Evolutionary conservation across 108 stramenopile genomes (phyloP), one percentile per base, ranked within the genome.

Genomic region (Heterococcus sp.): DNA sequence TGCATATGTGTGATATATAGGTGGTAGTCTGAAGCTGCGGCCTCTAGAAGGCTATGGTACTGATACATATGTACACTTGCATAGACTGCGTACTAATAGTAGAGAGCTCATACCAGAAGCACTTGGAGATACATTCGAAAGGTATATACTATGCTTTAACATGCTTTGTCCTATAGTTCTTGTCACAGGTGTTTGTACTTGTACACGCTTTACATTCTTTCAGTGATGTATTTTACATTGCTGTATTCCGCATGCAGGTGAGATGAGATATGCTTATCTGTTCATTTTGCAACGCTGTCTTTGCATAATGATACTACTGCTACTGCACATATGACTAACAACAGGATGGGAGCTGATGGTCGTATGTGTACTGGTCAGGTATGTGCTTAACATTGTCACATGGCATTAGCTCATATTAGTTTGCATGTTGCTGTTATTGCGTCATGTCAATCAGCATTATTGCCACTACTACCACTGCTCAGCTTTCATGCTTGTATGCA

Each of bases 11-110:
- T n/a, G n/a, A n/a, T n/a, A n/a, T n/a, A n/a, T n/a, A n/a, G n/a
- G n/a, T n/a, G 86, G n/a, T n/a, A n/a, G n/a, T n/a, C n/a, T n/a
- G n/a, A n/a, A n/a, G n/a, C n/a, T n/a, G n/a, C n/a, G 84, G 35
- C 84, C 86, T 35, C 85, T 87, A 85, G 86, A 87, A 66, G 86
- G 86, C 0, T 87, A 87, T 69, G 86, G 86, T 28, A 87, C 86
- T 30, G 86, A 87, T 66, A 80, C 84, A 29, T 87, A 85, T 66
- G 36, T 87, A 29, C 84, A 87, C 64, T 31, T 87, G 71, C 85
- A 81, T 66, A 65, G 79, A 65, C 36, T 81, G 65, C 72, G 46
- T 38, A 73, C 79, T 3, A 81, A 81, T 39, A 72, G 71, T 2
- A 72, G 72, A 72, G 79, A 81, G 35, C 71, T 72, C 0, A 39